Evolutionary conservation across 2,329 filamentous ascomycete species (phyloP).

Genomic region (Fusarium acutatum): DNA sequence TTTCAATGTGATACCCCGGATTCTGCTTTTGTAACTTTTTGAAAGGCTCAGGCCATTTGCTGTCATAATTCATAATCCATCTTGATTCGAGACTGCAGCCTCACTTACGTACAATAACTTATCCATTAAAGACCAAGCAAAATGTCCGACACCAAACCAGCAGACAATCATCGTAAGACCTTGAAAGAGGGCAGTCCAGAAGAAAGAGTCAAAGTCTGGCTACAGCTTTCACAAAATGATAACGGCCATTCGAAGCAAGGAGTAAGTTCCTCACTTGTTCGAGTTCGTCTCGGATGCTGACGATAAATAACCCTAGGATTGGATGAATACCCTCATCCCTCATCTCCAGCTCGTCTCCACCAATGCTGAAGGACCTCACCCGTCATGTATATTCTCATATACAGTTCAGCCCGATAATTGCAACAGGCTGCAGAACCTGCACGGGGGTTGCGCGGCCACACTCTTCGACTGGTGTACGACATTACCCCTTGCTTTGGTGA

Average conservation of each 20-base stretch:
- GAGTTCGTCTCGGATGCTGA: not conserved
- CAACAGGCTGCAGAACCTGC: constrained; percentile 64
- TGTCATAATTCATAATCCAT: not conserved
- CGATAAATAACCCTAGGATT: constrained; percentile 49
- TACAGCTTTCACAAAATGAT: constrained; percentile 41
- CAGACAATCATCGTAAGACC: constrained; percentile 2
- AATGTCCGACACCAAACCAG: constrained; percentile 13
- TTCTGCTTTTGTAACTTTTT: not conserved
- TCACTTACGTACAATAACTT: not conserved
- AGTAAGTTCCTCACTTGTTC: constrained; percentile 33
- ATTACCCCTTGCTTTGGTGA: constrained; percentile 63
- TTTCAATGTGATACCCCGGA: not conserved
- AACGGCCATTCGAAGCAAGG: constrained; percentile 43
- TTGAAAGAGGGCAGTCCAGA: constrained; percentile 45
- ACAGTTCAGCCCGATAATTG: constrained; percentile 60
- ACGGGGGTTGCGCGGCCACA: constrained; percentile 71
- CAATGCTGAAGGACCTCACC: constrained; percentile 49
- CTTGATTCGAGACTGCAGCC: not conserved
- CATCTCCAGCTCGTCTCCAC: constrained; percentile 50
- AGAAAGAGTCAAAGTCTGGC: constrained; percentile 46
- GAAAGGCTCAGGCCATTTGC: not conserved
- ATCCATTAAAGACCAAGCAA: not conserved
- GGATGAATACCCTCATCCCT: constrained; percentile 54
- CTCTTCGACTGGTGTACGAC: constrained; percentile 74
- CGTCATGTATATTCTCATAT: constrained; percentile 55